Evolutionary conservation across 495 filamentous ascomycete species (phyloP).

Genomic region (Hypoxylon intermedium): DNA sequence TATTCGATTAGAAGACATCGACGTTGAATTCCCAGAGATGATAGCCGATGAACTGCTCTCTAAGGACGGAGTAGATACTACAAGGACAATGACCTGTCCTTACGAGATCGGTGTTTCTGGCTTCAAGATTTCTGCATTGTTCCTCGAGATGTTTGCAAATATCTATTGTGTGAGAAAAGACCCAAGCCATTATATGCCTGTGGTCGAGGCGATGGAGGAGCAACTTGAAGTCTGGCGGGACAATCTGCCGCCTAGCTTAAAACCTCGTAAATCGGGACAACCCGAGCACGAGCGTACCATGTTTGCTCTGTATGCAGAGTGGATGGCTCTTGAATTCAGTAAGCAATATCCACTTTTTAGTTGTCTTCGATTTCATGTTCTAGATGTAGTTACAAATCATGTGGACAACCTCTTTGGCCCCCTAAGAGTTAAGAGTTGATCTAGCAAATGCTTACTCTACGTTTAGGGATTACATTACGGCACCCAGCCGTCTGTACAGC

Average conservation of each 20-base stretch:
- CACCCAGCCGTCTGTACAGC: conserved; percentile 76
- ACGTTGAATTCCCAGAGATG: conserved; percentile 73
- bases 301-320: conserved; percentile 58
- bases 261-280: conserved; percentile 46
- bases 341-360: not conserved
- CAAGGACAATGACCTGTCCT: conserved; percentile 63
- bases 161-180: conserved; percentile 70
- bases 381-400: too few relatives aligned
- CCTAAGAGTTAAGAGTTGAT: not conserved
- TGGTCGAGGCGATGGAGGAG: conserved; percentile 67
- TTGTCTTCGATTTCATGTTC: not conserved
- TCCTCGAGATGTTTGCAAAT: conserved; percentile 72
- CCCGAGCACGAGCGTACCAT: conserved; percentile 59
- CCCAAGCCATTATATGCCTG: conserved; percentile 65
- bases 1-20: conserved; percentile 71
- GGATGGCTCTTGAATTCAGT: conserved; percentile 56
- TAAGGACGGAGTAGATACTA: conserved; percentile 58
- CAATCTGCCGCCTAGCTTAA: conserved; percentile 62
- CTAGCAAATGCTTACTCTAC: conserved; percentile 31
- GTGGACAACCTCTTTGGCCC: too few relatives aligned
- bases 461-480: conserved; percentile 52
- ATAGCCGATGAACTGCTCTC: conserved; percentile 70
- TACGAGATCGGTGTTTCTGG: conserved; percentile 69
- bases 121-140: conserved; percentile 65
- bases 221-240: conserved; percentile 63